A percentile compares a stretch with the other conserved stretches of the same genome.
phyloP scores from a whole-genome alignment of 2,329 filamentous ascomycete species.

The Curvularia verruculosa region DNA sequence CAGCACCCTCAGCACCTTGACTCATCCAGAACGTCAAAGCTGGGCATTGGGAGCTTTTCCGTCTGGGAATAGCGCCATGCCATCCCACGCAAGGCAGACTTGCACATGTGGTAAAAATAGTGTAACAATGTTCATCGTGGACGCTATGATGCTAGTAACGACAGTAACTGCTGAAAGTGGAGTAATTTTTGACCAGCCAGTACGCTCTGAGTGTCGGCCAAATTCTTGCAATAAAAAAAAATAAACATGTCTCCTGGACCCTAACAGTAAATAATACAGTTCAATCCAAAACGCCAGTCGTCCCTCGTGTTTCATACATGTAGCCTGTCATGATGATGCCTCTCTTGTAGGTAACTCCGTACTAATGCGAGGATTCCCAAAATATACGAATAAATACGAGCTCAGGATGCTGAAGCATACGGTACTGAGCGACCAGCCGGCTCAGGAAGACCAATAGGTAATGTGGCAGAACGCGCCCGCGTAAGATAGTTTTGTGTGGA shows the following conservation, averaged over 20 bases:
- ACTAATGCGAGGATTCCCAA: conserved; percentile 26
- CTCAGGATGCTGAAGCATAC: conserved; percentile 18
- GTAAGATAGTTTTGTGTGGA: neutral
- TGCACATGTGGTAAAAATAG: conserved; percentile 18
- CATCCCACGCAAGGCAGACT: conserved; percentile 26
- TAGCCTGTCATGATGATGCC: conserved; percentile 17
- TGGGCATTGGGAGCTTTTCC: neutral
- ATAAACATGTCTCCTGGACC: conserved; percentile 7
- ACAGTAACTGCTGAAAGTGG: neutral
- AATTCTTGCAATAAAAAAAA: conserved; percentile 24
- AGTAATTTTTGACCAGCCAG: neutral
- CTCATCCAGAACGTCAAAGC: neutral
- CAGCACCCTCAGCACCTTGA: neutral
- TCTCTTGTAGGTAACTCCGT: conserved; percentile 32
- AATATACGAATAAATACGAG: conserved; percentile 15
- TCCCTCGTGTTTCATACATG: conserved; percentile 17
- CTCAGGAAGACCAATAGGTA: conserved; percentile 26
- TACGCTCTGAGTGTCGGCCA: conserved; percentile 22
- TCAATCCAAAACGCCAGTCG: conserved; percentile 2
- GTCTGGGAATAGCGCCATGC: conserved; percentile 1
- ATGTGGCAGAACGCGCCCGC: neutral
- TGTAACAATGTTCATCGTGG: conserved; percentile 11
- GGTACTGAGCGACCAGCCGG: conserved; percentile 32
- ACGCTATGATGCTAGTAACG: conserved; percentile 4
- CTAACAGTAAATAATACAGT: conserved; percentile 34